These are phyloP conservation scores for Malus sieversii DNA, from an alignment of 306 rosid genomes.

Conservation along the genomic window DNA sequence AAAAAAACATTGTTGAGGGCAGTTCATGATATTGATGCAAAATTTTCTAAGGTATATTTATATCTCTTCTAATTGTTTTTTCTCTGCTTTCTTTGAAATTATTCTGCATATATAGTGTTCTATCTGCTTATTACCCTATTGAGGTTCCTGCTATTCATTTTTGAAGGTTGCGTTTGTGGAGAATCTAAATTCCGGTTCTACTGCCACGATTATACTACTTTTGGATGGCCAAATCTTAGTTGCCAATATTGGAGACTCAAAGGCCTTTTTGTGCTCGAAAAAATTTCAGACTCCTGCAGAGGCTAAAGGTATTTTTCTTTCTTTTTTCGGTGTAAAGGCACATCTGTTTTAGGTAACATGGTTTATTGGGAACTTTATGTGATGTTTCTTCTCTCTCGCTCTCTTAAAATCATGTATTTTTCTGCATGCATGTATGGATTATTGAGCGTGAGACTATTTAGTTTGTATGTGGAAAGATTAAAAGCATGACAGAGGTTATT, in stretches of 20 bases:
- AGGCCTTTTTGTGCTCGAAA: constrained; percentile 86
- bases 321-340: background rate
- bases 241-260: constrained; percentile 92
- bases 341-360: background rate
- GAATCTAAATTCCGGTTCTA: constrained; percentile 65
- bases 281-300: constrained; percentile 61
- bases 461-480: no score
- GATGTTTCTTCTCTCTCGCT: background rate
- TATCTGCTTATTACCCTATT: constrained; percentile 13
- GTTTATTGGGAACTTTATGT: background rate
- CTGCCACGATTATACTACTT: constrained; percentile 64
- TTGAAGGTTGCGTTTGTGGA: constrained; percentile 74
- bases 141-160: constrained; percentile 27
- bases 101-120: constrained; percentile 13
- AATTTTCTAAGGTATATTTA: constrained; percentile 59
- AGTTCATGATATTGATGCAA: constrained; percentile 68
- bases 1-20: constrained; percentile 90
- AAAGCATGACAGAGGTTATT: constrained; percentile 2
- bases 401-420: no score
- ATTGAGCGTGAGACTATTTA: no score
- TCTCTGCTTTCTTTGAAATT: no score
- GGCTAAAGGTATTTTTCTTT: constrained; percentile 60
- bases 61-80: no score
- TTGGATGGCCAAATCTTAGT: constrained; percentile 85
- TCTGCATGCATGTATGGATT: no score